These are phyloP conservation scores for Rhamnella rubrinervis DNA, from an alignment of 331 rosid genomes.

Conservation along the genomic window DNA sequence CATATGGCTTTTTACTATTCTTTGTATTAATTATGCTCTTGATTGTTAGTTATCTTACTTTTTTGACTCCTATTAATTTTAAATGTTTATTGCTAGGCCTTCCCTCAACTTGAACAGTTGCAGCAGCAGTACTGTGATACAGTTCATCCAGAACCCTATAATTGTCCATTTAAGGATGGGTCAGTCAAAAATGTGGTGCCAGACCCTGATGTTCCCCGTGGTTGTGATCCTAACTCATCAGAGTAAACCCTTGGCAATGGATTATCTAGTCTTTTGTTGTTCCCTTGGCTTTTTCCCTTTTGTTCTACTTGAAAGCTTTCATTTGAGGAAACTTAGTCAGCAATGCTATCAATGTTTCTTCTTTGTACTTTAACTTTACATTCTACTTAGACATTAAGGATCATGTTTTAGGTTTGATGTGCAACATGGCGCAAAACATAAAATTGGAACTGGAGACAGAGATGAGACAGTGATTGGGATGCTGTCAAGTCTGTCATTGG, in stretches of 20 bases:
- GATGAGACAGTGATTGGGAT: constrained; percentile 74
- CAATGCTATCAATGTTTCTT: neutral
- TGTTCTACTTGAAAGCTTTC: constrained; percentile 3
- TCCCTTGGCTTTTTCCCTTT: constrained; percentile 6
- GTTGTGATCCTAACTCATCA: constrained; percentile 63
- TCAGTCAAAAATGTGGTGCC: constrained; percentile 62
- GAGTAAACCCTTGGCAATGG: constrained; percentile 53
- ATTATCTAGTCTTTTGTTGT: too few species aligned
- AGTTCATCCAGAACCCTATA: constrained; percentile 49
- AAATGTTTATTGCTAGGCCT: constrained; percentile 43
- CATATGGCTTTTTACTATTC: neutral
- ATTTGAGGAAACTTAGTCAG: constrained; percentile 1
- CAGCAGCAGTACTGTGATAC: constrained; percentile 68
- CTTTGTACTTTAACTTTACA: neutral
- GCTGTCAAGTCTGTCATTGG: constrained; percentile 64
- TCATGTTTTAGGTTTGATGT: constrained; percentile 63
- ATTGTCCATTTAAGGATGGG: constrained; percentile 50
- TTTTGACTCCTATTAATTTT: neutral
- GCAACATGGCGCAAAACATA: constrained; percentile 66
- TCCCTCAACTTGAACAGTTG: constrained; percentile 73
- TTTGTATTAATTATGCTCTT: neutral
- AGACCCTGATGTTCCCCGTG: constrained; percentile 76
- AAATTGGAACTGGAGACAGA: constrained; percentile 81
- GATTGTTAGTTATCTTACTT: neutral
- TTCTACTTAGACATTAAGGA: constrained; percentile 17